Percentiles rank a stretch among this genome's conserved stretches.
phyloP scores from a whole-genome alignment of 257 asterid genomes.

The Capsicum pubescens region DNA sequence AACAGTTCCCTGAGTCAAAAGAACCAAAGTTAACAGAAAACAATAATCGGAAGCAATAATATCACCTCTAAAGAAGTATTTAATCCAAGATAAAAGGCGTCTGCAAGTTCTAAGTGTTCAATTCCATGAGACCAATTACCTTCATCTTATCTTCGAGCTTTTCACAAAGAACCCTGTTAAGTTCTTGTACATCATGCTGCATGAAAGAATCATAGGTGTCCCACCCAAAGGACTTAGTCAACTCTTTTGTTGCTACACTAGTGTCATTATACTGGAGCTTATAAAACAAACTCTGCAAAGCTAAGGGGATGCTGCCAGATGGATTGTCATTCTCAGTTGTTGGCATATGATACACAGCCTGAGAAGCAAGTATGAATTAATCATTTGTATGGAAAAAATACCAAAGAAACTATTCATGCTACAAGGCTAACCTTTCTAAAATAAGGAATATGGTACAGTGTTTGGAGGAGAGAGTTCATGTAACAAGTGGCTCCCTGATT shows the following conservation, averaged over 20 bases:
- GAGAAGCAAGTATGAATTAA: slow-evolving; percentile 32
- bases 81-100: slow-evolving; percentile 19
- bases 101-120: slow-evolving; percentile 16
- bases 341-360: slow-evolving; percentile 95
- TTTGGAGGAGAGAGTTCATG: slow-evolving; percentile 34
- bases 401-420: background rate
- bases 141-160: slow-evolving; percentile 93
- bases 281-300: slow-evolving; percentile 83
- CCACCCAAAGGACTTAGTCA: slow-evolving; percentile 90
- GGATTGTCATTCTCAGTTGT: slow-evolving; percentile 87
- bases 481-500: slow-evolving; percentile 40
- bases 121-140: slow-evolving; percentile 42
- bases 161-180: slow-evolving; percentile 83
- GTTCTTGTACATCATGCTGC: slow-evolving; percentile 93
- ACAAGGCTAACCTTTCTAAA: slow-evolving; percentile 34
- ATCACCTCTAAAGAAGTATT: background rate
- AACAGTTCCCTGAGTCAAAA: slow-evolving; percentile 66
- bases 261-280: slow-evolving; percentile 82
- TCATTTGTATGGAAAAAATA: slow-evolving; percentile 3
- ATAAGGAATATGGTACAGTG: slow-evolving; percentile 37
- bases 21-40: slow-evolving; percentile 13
- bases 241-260: slow-evolving; percentile 85
- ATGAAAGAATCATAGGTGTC: slow-evolving; percentile 80
- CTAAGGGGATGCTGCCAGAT: slow-evolving; percentile 81
- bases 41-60: background rate